Percentiles rank a stretch among this genome's conserved stretches.
Evolutionary conservation across 257 asterid genomes (phyloP).

Genomic region (Gentiana straminea): DNA sequence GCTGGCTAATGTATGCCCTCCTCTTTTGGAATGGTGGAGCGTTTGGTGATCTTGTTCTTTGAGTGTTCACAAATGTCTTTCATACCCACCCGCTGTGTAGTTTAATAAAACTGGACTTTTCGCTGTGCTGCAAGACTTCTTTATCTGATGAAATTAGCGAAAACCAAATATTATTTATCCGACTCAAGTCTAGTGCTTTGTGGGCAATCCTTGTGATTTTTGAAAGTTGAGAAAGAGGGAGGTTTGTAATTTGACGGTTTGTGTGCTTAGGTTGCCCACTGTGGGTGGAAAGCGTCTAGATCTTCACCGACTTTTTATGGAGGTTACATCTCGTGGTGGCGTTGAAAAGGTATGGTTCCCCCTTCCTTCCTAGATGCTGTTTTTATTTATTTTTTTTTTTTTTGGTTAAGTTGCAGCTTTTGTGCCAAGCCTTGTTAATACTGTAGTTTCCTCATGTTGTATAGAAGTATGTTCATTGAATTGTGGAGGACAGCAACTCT

Average conservation of each 20-base stretch:
- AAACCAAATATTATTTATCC: too few relatives aligned
- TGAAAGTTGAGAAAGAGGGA: background rate
- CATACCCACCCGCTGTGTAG: too few relatives aligned
- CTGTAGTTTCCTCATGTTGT: background rate
- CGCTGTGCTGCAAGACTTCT: too few relatives aligned
- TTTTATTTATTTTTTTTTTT: background rate
- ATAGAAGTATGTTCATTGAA: background rate
- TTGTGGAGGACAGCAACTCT: background rate
- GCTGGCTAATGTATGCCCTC: too few relatives aligned
- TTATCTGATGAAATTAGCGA: too few relatives aligned
- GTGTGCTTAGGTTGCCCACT: slow-evolving; percentile 54
- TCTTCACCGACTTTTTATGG: slow-evolving; percentile 74
- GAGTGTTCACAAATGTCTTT: too few relatives aligned
- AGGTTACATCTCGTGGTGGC: slow-evolving; percentile 94
- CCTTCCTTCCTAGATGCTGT: background rate
- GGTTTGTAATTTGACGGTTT: slow-evolving; percentile 8
- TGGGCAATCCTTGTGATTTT: background rate
- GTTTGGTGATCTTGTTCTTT: too few relatives aligned
- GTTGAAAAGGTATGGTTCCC: slow-evolving; percentile 62
- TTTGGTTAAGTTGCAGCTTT: background rate
- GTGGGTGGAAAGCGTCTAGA: slow-evolving; percentile 68
- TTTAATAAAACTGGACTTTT: too few relatives aligned
- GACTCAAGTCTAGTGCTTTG: too few relatives aligned
- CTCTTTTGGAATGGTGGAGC: too few relatives aligned
- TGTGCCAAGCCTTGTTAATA: background rate